Evolutionary conservation across 164 flowering plant genomes (phyloP), one percentile per base, ranked within the genome.

Genomic region (Nymphaea thermarum): DNA sequence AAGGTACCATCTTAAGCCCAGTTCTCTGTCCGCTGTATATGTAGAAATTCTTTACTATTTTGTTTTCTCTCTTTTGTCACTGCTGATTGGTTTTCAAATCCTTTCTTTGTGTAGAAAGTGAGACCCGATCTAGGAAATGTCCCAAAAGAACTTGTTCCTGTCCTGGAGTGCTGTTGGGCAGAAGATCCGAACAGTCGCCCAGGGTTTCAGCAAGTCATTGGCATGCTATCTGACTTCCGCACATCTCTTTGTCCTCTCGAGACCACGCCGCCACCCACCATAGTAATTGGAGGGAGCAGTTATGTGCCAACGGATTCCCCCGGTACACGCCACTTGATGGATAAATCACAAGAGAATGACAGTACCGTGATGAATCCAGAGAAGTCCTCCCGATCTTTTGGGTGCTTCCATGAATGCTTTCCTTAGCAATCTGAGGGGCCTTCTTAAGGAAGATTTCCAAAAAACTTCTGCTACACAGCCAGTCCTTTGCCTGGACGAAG

Each of bases 91-190:
- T 25, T 25, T 25, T 25, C 36, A 25, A 25, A 25, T 55, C 16
- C 60, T 55, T 8, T 55, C 8, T n/a, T 41, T 62, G 73, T 69
- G 42, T 85, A 87, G 93, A 82, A 79, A 11, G 51, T 5, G 65
- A 78, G 96, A 77, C 96, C 93, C 3, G 74, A 79, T 45, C 15
- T 78, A 8, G 86, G 84, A 44, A 57, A 76, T 67, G 44, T 87
- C 47, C 89, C 91, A 0, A 17, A 71, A 57, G 84, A 82, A 15
- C 67, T 88, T 2, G 80, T 63, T 41, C 69, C 82, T 1, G 68
- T 90, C 55, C 36, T 88, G 75, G 42, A 77, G 71, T 81, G 86
- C 7, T 87, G 96, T 63, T 87, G 93, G 96, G 75, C 78, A 44
- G 80, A 77, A 36, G 85, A 90, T 65, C 88, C 96, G n/a, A 69